Base-by-base conservation (phyloP, 331 rosid species). In the Rhamnella rubrinervis region DNA sequence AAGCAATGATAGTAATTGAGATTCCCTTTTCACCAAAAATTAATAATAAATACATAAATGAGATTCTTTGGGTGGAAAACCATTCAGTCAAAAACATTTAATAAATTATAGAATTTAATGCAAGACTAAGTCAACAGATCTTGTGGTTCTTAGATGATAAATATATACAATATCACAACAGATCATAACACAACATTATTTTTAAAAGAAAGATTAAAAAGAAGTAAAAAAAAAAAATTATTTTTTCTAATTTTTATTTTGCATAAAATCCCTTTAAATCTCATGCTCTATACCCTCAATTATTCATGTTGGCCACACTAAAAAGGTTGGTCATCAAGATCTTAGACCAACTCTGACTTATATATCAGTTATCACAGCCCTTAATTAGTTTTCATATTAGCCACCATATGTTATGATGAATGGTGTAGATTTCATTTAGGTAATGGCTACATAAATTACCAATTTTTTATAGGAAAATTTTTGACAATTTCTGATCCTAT, bases 331-430 rank as follows among this genome's bases (percentile, higher is more conserved):
- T 62, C 68, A 51, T 63, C 49, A 64, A 64, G 59, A 73, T 74
- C 55, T 20, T 63, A 78, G 70, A 71, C 76, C 68, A 65, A 26
- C 41, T 62, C 59, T 59, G 59, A 76, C 72, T 51, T 15, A 31
- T 31, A 31, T 4, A 31, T 31, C 35, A 31, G 35, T 31, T 31
- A 57, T 52, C 21, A 65, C 70, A 51, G 6, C 23, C 58, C 60
- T 19, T 18, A 1, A 21, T 5, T 19, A 1, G 31, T 7, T 15
- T 46, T 17, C 44, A 12, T 65, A 58, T 59, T 5, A 17, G 16
- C 41, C 9, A 26, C 55, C 70, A 50, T 14, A 40, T 59, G 14
- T 17, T 35, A 14, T 40, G 6, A 64, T 64, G 39, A 23, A 6
- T 13, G 16, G 37, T 49, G 19, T 19, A 64, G 23, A 21, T 20